Evolutionary conservation across 1,139 yeast genomes (phyloP).

Genomic region (Petasospora fabianii): DNA sequence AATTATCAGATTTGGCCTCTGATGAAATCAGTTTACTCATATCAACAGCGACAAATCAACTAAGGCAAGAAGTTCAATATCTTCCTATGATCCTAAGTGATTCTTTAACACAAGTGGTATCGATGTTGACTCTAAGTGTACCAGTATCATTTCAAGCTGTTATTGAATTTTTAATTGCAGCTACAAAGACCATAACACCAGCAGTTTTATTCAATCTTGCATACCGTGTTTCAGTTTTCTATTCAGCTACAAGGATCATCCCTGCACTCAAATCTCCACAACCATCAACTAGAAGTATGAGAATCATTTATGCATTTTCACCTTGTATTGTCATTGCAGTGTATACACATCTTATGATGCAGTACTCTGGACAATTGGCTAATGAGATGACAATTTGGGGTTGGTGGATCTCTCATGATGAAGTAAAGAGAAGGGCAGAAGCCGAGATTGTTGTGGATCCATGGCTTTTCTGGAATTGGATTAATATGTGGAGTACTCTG

Average conservation of each 20-base stretch:
- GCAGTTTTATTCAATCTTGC: slow-evolving; percentile 79
- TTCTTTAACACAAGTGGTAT: slow-evolving; percentile 25
- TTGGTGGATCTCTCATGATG: slow-evolving; percentile 34
- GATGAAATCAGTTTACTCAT: slow-evolving; percentile 36
- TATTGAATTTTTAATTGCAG: slow-evolving; percentile 64
- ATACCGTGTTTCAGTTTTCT: slow-evolving; percentile 81
- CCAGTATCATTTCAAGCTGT: slow-evolving; percentile 61
- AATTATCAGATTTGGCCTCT: slow-evolving; percentile 49
- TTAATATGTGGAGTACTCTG: slow-evolving; percentile 77
- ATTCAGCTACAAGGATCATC: slow-evolving; percentile 90
- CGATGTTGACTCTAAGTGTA: slow-evolving; percentile 35
- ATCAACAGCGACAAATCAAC: slow-evolving; percentile 31
- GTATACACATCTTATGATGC: slow-evolving; percentile 89
- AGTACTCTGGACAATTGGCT: slow-evolving; percentile 65
- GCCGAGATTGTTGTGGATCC: slow-evolving; percentile 47
- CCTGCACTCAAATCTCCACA: slow-evolving; percentile 59
- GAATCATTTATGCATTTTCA: slow-evolving; percentile 76
- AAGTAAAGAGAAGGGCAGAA: slow-evolving; percentile 10
- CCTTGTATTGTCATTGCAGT: slow-evolving; percentile 94
- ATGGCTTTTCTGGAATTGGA: slow-evolving; percentile 97
- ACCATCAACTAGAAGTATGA: slow-evolving; percentile 34
- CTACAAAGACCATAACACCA: slow-evolving; percentile 73
- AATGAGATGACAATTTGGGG: slow-evolving; percentile 60
- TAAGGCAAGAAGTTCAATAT: slow-evolving; percentile 24
- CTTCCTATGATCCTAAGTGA: slow-evolving; percentile 22